Conservation (phyloP, 257 asterid species). For the Prunella vulgaris region DNA sequence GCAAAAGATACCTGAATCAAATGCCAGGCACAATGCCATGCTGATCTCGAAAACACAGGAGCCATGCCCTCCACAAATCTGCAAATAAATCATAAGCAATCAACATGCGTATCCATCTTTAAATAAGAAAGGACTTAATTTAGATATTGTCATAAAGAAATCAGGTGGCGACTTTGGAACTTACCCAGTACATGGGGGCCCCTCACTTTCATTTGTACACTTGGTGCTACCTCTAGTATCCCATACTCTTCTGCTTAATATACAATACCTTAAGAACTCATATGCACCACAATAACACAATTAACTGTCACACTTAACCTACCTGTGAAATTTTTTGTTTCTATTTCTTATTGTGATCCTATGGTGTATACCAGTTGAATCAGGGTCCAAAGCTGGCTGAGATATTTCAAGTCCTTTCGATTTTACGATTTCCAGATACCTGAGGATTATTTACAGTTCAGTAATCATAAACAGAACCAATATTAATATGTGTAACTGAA, state of each 20-base stretch:
- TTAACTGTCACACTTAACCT: slow-evolving; percentile 1
- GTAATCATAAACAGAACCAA: background rate
- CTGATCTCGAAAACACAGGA: slow-evolving; percentile 92
- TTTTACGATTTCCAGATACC: slow-evolving; percentile 78
- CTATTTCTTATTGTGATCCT: slow-evolving; percentile 79
- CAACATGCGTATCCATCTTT: background rate
- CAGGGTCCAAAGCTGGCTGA: slow-evolving; percentile 99
- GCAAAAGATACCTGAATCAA: slow-evolving; percentile 68
- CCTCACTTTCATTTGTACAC: slow-evolving; percentile 77
- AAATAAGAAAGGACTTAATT: background rate
- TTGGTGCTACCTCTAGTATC: slow-evolving; percentile 72
- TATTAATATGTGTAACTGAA: background rate
- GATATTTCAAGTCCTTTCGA: slow-evolving; percentile 89
- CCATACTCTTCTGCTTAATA: slow-evolving; percentile 77
- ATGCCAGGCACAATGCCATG: slow-evolving; percentile 99
- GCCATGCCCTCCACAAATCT: slow-evolving; percentile 99
- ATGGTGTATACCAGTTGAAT: slow-evolving; percentile 97
- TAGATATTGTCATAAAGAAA: background rate
- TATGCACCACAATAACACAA: slow-evolving; percentile 6
- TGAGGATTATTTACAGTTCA: slow-evolving; percentile 16
- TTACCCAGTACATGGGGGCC: slow-evolving; percentile 97
- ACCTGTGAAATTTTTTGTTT: slow-evolving; percentile 74
- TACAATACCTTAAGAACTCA: slow-evolving; percentile 17
- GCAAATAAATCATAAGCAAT: slow-evolving; percentile 19
- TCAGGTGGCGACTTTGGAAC: background rate